Evolutionary conservation across 2,329 filamentous ascomycete species (phyloP).

Genomic region (Celoporthe dispersa): DNA sequence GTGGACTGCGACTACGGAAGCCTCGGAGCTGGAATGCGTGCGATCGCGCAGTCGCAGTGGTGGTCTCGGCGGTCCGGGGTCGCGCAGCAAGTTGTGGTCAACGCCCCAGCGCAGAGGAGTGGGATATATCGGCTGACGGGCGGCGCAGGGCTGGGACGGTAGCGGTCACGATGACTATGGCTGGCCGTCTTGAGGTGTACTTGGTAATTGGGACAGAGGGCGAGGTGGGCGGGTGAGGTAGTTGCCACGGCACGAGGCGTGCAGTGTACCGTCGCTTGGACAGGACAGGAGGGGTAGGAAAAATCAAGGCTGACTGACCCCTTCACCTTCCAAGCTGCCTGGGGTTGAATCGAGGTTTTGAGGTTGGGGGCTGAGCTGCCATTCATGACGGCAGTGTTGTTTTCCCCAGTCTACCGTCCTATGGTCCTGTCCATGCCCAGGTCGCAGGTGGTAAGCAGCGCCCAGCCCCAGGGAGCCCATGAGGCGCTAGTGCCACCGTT

Average conservation of each 20-base stretch:
- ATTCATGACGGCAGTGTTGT: conserved; percentile 12
- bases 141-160: background rate
- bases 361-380: conserved; percentile 1
- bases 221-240: background rate
- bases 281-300: background rate
- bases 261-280: background rate
- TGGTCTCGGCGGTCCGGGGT: background rate
- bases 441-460: background rate
- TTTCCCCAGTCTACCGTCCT: background rate
- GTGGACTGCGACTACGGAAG: background rate
- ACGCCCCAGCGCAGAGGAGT: background rate
- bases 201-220: background rate
- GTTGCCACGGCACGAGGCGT: background rate
- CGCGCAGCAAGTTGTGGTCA: background rate
- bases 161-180: background rate
- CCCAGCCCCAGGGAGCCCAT: background rate
- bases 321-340: background rate
- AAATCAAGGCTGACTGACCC: conserved; percentile 6
- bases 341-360: background rate
- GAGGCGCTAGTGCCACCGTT: background rate
- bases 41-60: background rate
- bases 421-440: background rate
- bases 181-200: background rate
- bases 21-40: background rate
- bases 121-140: background rate